phyloP scores from a whole-genome alignment of 805 yeast species.

The Helenozyma baotianmanensis region DNA sequence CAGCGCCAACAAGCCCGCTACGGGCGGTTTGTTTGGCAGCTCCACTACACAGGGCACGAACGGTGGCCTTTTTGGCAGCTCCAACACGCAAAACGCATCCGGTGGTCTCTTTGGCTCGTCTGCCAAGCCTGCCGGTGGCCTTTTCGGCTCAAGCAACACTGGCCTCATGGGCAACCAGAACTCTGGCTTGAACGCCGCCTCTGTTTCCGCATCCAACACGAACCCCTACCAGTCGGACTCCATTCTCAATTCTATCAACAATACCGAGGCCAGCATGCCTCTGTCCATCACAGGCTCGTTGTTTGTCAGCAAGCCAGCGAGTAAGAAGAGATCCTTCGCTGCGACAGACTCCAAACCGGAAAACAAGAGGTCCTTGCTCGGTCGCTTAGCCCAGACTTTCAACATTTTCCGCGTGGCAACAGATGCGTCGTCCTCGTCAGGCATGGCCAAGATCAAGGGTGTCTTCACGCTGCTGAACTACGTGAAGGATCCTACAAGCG shows the following conservation, averaged over 20 bases:
- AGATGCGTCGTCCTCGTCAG: conserved; percentile 5
- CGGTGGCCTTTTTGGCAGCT: conserved; percentile 7
- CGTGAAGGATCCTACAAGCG: conserved; percentile 9
- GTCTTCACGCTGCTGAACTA: conserved; percentile 27
- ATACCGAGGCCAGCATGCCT: conserved; percentile 24
- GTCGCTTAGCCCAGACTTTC: conserved; percentile 32
- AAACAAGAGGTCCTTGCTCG: conserved; percentile 22
- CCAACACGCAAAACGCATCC: conserved; percentile 1
- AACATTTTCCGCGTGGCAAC: conserved; percentile 24
- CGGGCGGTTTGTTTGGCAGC: conserved; percentile 3
- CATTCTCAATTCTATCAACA: conserved; percentile 20
- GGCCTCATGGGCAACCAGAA: too few species aligned
- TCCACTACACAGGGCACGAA: conserved; percentile 1
- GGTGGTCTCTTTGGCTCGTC: conserved; percentile 9
- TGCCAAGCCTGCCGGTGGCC: conserved; percentile 1
- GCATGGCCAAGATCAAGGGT: conserved; percentile 21
- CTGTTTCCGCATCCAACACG: conserved; percentile 4
- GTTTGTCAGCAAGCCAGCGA: conserved; percentile 13
- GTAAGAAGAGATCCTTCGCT: conserved; percentile 17
- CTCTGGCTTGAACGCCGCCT: neutral
- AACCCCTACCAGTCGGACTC: conserved; percentile 30
- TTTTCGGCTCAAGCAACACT: neutral
- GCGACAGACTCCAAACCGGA: conserved; percentile 6
- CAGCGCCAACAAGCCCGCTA: conserved; percentile 3
- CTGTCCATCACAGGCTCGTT: conserved; percentile 28